Conservation (phyloP, 768 basidiomycete species). For the Sporobolomyces phaffii region DNA sequence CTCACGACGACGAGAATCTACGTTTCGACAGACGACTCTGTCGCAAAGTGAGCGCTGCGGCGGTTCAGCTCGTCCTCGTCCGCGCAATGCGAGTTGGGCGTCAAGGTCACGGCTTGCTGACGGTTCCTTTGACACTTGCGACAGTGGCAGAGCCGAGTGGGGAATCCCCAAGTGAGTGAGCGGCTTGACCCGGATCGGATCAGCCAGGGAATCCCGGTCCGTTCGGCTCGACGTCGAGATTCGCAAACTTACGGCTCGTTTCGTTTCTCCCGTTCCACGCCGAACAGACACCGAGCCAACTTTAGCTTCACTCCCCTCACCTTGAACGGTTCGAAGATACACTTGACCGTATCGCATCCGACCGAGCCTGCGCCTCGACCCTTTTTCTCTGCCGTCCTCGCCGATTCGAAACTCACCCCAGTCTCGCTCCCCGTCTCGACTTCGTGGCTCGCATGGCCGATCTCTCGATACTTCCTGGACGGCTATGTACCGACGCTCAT, state of each 20-base stretch:
- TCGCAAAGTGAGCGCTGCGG: neutral
- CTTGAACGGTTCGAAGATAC: neutral
- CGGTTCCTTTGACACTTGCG: too few species aligned
- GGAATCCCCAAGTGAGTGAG: constrained; percentile 25
- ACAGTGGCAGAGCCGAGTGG: constrained; percentile 22
- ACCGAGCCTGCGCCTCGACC: neutral
- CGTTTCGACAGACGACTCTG: constrained; percentile 16
- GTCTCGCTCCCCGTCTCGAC: constrained; percentile 17
- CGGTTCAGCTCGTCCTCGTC: neutral
- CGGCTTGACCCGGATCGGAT: too few species aligned
- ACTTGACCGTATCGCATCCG: constrained; percentile 17
- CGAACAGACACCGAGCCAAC: constrained; percentile 16
- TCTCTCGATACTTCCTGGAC: neutral
- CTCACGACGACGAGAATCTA: constrained; percentile 23
- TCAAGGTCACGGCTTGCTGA: too few species aligned
- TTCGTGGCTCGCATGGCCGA: constrained; percentile 8
- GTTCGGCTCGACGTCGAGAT: too few species aligned
- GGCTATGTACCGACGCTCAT: constrained; percentile 7
- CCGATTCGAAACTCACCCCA: constrained; percentile 19
- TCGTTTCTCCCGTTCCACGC: neutral
- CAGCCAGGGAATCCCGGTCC: too few species aligned
- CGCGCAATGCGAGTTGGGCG: too few species aligned
- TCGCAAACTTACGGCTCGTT: too few species aligned
- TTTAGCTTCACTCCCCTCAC: neutral
- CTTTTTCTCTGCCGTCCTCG: constrained; percentile 22